Evolutionary conservation across 83 land plant genomes (phyloP), one percentile per base, ranked within the genome.

Genomic region (Picea abies): DNA sequence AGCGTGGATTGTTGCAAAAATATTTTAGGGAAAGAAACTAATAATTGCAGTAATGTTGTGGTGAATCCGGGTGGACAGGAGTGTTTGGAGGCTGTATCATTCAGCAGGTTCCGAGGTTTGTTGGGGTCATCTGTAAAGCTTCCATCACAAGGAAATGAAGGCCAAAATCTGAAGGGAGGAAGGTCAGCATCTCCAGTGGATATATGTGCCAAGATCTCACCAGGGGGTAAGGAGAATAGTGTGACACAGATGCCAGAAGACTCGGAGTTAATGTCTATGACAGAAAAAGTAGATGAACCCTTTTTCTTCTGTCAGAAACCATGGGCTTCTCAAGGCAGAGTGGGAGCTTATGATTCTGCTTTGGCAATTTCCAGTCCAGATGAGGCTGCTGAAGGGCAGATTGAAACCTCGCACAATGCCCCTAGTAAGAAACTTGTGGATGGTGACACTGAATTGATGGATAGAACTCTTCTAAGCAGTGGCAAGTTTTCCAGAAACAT

Each of bases 171-270:
- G 22, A 19, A 41, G 41, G 41, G 47, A 20, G 76, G 39, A 71
- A 71, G 49, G 76, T 10, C 22, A 32, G 22, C 23, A 71, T 71
- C 76, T 37, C 41, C 52, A 7, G 41, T 71, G 76, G 76, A 39
- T 71, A 19, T 20, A 20, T 39, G 49, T 20, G 52, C 41, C n/a
- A 75, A 47, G 78, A 25, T 22, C 4, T 58, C 58, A 22, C 49
- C 78, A 75, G 78, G n/a, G 49, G 49, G 19, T 47, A 58, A 75
- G 77, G 77, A 73, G 78, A 25, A 75, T 75, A 49, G 44, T 22
- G 7, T 20, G 20, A 41, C 78, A 44, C 78, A 75, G 25, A 75
- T 75, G 58, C 29, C 8, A 75, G 78, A 75, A 47, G 78, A n/a
- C 22, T 44, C 78, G 12, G 58, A 75, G 39, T 75, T 75, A 44